phyloP scores from a whole-genome alignment of 495 filamentous ascomycete species.

The Aspergillus bridgeri region DNA sequence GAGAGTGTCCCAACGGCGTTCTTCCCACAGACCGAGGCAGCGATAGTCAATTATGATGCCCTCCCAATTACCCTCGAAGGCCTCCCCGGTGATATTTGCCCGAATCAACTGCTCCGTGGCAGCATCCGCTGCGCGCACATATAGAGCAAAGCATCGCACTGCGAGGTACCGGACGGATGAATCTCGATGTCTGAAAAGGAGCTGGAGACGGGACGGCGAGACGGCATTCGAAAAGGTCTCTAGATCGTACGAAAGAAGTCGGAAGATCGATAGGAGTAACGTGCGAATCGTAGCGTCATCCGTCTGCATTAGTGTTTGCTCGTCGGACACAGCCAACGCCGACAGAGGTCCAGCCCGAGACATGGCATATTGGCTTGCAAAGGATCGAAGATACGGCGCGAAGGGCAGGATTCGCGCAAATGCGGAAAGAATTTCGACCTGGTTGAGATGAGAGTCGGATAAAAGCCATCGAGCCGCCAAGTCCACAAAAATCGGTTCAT shows the following conservation, averaged over 20 bases:
- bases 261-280: conserved; percentile 65
- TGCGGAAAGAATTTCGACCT: conserved; percentile 57
- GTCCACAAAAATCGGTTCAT: conserved; percentile 72
- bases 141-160: conserved; percentile 71
- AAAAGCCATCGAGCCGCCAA: conserved; percentile 71
- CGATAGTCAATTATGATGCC: conserved; percentile 75
- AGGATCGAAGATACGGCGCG: conserved; percentile 61
- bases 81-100: conserved; percentile 57
- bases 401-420: conserved; percentile 79
- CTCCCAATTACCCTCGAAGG: conserved; percentile 70
- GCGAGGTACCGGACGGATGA: conserved; percentile 71
- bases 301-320: conserved; percentile 36
- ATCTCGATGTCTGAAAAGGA: conserved; percentile 60
- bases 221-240: conserved; percentile 59
- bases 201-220: conserved; percentile 61
- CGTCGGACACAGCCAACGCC: conserved; percentile 36
- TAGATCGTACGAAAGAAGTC: conserved; percentile 72
- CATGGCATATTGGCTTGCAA: conserved; percentile 44
- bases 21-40: conserved; percentile 80
- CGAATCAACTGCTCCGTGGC: conserved; percentile 67
- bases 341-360: conserved; percentile 41
- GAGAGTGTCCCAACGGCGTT: conserved; percentile 44
- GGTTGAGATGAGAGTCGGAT: conserved; percentile 40
- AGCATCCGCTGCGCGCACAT: conserved; percentile 76
- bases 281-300: conserved; percentile 31